These are phyloP conservation scores for Trypanosoma grayi DNA, from an alignment of 208 protist species.

Conservation along the genomic window DNA sequence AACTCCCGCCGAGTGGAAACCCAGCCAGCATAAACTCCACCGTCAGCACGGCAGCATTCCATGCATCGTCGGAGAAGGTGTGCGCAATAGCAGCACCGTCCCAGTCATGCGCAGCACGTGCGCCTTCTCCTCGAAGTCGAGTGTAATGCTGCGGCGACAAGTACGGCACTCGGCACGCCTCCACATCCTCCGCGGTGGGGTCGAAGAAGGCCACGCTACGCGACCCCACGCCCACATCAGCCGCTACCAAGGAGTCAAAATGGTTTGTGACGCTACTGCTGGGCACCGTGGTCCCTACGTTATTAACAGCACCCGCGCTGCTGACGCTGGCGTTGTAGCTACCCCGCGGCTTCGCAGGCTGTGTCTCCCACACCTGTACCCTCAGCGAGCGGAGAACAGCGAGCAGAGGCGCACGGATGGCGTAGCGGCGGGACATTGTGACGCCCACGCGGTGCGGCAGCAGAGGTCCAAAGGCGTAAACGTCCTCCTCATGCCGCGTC, in stretches of 20 bases:
- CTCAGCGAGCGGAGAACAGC: constrained; percentile 47
- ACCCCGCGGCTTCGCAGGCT: not conserved
- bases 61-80: constrained; percentile 71
- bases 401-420: constrained; percentile 51
- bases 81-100: constrained; percentile 22
- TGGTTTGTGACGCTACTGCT: not conserved
- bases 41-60: constrained; percentile 70
- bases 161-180: constrained; percentile 50
- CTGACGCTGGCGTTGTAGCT: not conserved
- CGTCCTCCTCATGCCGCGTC: constrained; percentile 37
- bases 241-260: not conserved
- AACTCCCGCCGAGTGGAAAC: constrained; percentile 32
- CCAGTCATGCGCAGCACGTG: not conserved
- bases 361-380: constrained; percentile 18
- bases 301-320: not conserved
- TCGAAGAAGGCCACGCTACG: constrained; percentile 56
- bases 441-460: constrained; percentile 53
- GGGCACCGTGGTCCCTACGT: not conserved
- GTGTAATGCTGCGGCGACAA: constrained; percentile 64
- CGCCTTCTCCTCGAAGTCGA: not conserved
- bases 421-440: constrained; percentile 26
- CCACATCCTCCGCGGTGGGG: constrained; percentile 28
- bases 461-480: constrained; percentile 64
- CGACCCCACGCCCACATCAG: not conserved
- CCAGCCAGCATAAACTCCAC: constrained; percentile 56